Base-by-base conservation (phyloP, 2,329 filamentous ascomycete genomes). In the Apiospora pterosperma region DNA sequence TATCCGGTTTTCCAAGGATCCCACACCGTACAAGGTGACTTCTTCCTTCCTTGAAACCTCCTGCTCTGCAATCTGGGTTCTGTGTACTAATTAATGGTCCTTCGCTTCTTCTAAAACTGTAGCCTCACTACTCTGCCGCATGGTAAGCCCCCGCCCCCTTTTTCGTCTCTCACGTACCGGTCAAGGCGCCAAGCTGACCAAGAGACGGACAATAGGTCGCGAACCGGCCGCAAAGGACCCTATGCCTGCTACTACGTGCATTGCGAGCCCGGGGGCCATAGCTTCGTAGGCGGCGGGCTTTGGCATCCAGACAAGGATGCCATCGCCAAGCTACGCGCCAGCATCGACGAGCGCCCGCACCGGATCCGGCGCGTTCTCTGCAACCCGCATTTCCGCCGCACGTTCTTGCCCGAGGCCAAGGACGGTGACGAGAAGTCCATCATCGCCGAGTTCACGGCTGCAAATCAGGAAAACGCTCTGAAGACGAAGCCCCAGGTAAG, bases 161-260 rank as follows among this genome's bases (percentile, higher is more conserved):
- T 36, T 60, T n/a, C 8, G 14, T 59, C 62, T 60, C 59, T 5
- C 4, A n/a, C 11, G 2, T 19, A 34, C 58, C n/a, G 14, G 28
- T 59, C 44, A 59, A 48, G 61, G 62, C 63, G 23, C 58, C 65
- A 61, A 11, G 34, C 59, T 62, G 36, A 38, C 60, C 62, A 23
- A 58, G 28, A 41, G 23, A 63, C 48, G 7, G n/a, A 12, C 38
- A 31, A 55, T 68, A 86, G 85, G 88, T 96, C 92, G 64, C 89
- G 93, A 23, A 96, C 93, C 0, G 93, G 93, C 23, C 86, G 91
- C 63, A 97, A 97, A 77, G 92, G 92, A 0, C 90, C 91, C 11
- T 96, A 96, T 76, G 93, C 93, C 7, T 90, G 88, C 73, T 97
- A 97, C 79, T 97, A 97, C 78, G 79, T 97, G 23, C 93, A 97